Percentiles rank a stretch among this genome's conserved stretches.
Conservation (phyloP, 306 rosid genomes). For the Hippophae gyantsensis region DNA sequence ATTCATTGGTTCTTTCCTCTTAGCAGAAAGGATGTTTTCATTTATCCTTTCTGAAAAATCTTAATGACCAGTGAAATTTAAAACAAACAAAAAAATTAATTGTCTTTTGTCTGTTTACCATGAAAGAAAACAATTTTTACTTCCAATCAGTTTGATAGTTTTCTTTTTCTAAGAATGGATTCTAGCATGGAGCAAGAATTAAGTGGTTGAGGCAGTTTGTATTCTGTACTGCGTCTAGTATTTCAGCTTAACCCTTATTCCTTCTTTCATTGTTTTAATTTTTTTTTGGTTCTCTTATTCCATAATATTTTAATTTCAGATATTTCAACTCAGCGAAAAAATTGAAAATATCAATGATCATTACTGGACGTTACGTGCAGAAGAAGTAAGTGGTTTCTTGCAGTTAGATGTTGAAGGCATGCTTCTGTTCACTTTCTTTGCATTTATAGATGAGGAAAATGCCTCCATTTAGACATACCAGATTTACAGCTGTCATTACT, state of each 20-base stretch:
- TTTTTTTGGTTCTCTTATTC: neutral
- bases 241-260: neutral
- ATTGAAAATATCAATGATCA: constrained; percentile 68
- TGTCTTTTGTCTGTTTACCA: no score
- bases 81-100: no score
- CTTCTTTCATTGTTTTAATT: neutral
- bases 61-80: no score
- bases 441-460: neutral
- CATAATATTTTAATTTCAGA: constrained; percentile 24
- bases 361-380: constrained; percentile 66
- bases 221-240: neutral
- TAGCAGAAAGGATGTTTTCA: no score
- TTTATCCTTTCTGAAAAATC: no score
- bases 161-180: neutral
- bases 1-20: no score
- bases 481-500: neutral
- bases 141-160: no score
- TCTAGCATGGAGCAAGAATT: neutral
- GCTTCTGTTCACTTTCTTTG: neutral
- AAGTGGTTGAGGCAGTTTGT: neutral
- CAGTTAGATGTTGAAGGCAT: neutral
- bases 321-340: constrained; percentile 45
- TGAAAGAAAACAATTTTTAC: no score
- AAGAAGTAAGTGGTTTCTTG: constrained; percentile 37
- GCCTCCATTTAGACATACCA: no score